phyloP scores from a whole-genome alignment of 805 yeast species.

The Pichia scutulata region DNA sequence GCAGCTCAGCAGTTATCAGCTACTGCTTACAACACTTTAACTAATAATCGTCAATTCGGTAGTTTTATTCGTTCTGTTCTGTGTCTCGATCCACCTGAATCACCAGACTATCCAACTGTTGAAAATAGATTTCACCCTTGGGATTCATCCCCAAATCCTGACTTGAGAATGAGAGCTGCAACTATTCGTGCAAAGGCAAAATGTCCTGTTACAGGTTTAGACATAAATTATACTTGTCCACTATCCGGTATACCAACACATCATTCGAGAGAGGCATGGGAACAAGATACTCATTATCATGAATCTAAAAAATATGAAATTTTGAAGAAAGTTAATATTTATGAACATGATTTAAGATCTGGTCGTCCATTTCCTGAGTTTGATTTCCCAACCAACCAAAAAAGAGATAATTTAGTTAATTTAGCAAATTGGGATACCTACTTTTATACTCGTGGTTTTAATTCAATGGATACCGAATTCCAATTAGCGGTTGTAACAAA shows the following conservation, averaged over 20 bases:
- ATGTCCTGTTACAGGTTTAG: conserved; percentile 83
- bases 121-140: conserved; percentile 76
- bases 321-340: conserved; percentile 80
- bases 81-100: conserved; percentile 52
- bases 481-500: conserved; percentile 93
- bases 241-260: conserved; percentile 95
- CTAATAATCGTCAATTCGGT: conserved; percentile 19
- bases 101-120: conserved; percentile 59
- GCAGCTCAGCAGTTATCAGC: background rate
- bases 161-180: conserved; percentile 85
- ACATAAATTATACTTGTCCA: conserved; percentile 84
- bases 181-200: conserved; percentile 77
- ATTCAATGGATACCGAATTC: conserved; percentile 95
- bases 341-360: conserved; percentile 90
- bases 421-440: conserved; percentile 86
- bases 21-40: background rate
- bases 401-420: conserved; percentile 66
- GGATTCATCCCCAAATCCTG: conserved; percentile 89
- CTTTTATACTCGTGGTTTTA: conserved; percentile 86
- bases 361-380: conserved; percentile 95
- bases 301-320: conserved; percentile 55
- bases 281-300: conserved; percentile 68
- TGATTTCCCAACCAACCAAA: conserved; percentile 80
- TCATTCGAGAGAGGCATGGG: conserved; percentile 86
- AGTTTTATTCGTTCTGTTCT: conserved; percentile 31